phyloP scores from a whole-genome alignment of 192 early-diverging fungal genomes.

The Allomyces macrogynus region DNA sequence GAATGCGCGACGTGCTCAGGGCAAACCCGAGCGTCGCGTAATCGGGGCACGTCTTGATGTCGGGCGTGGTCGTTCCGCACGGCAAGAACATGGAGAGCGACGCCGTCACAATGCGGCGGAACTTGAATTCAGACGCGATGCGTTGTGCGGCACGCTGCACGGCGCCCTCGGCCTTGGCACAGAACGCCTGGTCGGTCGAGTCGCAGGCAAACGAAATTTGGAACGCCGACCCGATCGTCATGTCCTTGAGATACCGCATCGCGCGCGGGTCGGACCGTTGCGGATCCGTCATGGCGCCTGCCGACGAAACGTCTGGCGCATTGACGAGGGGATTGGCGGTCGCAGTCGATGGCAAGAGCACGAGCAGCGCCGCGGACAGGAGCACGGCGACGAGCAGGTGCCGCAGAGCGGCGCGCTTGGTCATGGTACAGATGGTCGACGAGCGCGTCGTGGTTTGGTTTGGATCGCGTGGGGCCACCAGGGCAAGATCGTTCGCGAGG shows the following conservation, averaged over 20 bases:
- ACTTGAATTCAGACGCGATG: neutral
- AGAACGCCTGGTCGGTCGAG: neutral
- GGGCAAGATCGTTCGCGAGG: too few relatives aligned
- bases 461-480: too few relatives aligned
- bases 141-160: neutral
- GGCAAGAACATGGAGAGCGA: neutral
- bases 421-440: too few relatives aligned
- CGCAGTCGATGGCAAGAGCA: neutral
- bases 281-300: too few relatives aligned
- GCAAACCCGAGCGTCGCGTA: neutral
- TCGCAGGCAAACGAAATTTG: neutral
- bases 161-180: neutral
- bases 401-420: too few relatives aligned
- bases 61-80: neutral
- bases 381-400: neutral
- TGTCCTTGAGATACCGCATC: neutral
- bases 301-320: too few relatives aligned
- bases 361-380: neutral
- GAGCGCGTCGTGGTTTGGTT: too few relatives aligned
- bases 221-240: neutral
- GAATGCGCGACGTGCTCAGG: neutral
- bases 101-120: neutral
- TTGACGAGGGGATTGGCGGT: neutral
- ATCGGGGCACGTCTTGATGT: neutral
- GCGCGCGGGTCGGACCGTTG: neutral